Evolutionary conservation across 169 alveolate genomes (phyloP), one percentile per base, ranked within the genome.

Genomic region (Perkinsus chesapeaki): DNA sequence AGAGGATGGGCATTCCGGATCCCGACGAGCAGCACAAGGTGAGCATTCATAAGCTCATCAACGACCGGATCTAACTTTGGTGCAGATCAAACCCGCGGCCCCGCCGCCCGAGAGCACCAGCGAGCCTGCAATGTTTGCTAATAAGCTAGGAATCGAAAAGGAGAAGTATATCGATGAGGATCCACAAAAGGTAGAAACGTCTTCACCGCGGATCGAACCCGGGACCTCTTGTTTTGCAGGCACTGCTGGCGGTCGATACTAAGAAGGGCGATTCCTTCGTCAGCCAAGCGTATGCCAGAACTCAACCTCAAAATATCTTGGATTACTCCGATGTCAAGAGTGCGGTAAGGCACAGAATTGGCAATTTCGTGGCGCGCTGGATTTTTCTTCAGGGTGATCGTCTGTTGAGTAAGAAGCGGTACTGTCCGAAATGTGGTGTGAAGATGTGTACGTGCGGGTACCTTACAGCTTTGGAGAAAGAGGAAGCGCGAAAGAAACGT

Each of bases 251-350:
- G 12, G 82, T 60, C 27, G 82, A 60, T 20, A 60, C 82, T 16
- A 16, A 60, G 31, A 60, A 60, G 82, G 82, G 82, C 27, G 82
- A 60, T 16, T 60, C 82, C 82, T 60, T 60, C 82, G 82, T 60
- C 82, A 60, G 31, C 27, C 82, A 60, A 60, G 82, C 82, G 37
- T 60, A 60, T 16, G 82, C 82, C 3, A 60, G 23, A 16, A 60
- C 82, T 34, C 82, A 60, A 60, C 82, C 82, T 60, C 82, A 60
- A 0, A 60, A 60, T 60, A 60, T 60, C 12, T 34, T 60, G 82
- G 82, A 60, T 60, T 60, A 60, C 82, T 60, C 82, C 31, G 82
- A 60, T 60, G 82, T 60, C 82, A 60, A 60, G 82, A 60, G 82
- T 60, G 82, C 82, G 31, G 82, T 60, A 60, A 60, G 82, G 3